Evolutionary conservation across 2,329 filamentous ascomycete species (phyloP), one percentile per base, ranked within the genome.

Genomic region (Cordyceps militaris): DNA sequence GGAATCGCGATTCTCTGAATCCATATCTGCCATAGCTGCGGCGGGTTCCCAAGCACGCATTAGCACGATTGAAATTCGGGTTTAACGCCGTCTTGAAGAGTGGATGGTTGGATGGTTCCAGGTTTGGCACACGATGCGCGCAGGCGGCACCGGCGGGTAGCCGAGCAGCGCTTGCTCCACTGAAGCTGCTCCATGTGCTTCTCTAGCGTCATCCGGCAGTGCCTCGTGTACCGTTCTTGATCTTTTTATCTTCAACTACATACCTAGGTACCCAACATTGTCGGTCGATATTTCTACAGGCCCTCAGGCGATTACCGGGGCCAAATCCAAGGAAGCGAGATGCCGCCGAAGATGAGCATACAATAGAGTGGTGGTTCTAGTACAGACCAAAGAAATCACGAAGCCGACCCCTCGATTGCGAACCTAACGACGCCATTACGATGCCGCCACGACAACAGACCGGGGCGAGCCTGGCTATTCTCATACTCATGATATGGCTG

Each of bases 381-480:
- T 32, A 56, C 14, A 54, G 28, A 38, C 32, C 32, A 23, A 23
- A 32, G 16, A 49, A 32, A 56, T 23, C 24, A 49, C 16, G 13
- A 36, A 40, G 30, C 49, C 48, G 32, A 52, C 34, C 30, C 14
- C 13, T 40, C 14, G 16, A 19, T 32, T 21, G 32, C 43, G 43
- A 56, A 34, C 32, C 53, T 43, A n/a, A 40, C 53, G 57, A 64
- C 64, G 63, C 59, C 61, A 62, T 26, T 67, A 72, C 67, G 69
- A 80, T 80, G 77, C 71, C 78, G 63, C 74, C 70, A 60, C 69
- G 72, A 56, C 77, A 76, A 64, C 76, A 79, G 59, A 62, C 61
- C 51, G 60, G 56, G 66, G 71, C 66, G 48, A 72, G 73, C 56
- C 59, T 70, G 55, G 61, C 70, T 61, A 63, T 74, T 61, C 61